These are phyloP conservation scores for Suillus sp. DNA, from an alignment of 768 basidiomycete genomes.

Conservation along the genomic window DNA sequence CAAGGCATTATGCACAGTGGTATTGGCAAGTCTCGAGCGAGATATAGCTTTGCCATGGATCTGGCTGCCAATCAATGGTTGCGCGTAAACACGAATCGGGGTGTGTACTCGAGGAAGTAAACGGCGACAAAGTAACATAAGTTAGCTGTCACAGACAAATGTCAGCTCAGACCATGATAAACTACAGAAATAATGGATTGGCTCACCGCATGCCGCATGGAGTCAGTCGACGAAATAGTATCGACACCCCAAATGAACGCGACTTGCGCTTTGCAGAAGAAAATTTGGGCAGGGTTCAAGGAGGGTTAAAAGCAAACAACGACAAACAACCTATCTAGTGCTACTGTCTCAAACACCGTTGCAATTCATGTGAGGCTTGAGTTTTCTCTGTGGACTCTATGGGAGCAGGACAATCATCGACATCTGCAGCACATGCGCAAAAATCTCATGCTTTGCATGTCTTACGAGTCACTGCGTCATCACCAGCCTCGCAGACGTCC, in stretches of 20 bases:
- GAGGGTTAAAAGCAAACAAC: slow-evolving; percentile 23
- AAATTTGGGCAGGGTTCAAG: slow-evolving; percentile 29
- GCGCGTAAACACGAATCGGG: slow-evolving; percentile 30
- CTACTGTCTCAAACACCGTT: not conserved
- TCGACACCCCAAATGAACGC: slow-evolving; percentile 32
- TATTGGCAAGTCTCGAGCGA: slow-evolving; percentile 16
- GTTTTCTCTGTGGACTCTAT: slow-evolving; percentile 44
- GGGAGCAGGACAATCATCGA: slow-evolving; percentile 71
- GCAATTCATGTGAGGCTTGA: slow-evolving; percentile 42
- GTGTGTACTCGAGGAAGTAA: slow-evolving; percentile 51
- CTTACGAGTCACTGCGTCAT: slow-evolving; percentile 84
- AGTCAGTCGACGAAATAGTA: slow-evolving; percentile 29
- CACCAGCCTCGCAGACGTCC: slow-evolving; percentile 86
- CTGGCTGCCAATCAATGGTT: slow-evolving; percentile 25
- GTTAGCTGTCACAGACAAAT: slow-evolving; percentile 50
- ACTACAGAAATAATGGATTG: not conserved
- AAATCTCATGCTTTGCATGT: slow-evolving; percentile 72
- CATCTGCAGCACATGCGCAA: slow-evolving; percentile 40
- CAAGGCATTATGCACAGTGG: slow-evolving; percentile 18
- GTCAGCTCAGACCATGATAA: slow-evolving; percentile 8
- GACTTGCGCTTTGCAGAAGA: slow-evolving; percentile 24
- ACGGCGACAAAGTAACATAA: slow-evolving; percentile 77
- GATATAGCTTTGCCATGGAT: slow-evolving; percentile 18
- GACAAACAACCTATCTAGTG: slow-evolving; percentile 21
- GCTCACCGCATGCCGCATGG: slow-evolving; percentile 62